Base-by-base conservation (phyloP, 2,329 filamentous ascomycete genomes). In the Microsporum audouinii region DNA sequence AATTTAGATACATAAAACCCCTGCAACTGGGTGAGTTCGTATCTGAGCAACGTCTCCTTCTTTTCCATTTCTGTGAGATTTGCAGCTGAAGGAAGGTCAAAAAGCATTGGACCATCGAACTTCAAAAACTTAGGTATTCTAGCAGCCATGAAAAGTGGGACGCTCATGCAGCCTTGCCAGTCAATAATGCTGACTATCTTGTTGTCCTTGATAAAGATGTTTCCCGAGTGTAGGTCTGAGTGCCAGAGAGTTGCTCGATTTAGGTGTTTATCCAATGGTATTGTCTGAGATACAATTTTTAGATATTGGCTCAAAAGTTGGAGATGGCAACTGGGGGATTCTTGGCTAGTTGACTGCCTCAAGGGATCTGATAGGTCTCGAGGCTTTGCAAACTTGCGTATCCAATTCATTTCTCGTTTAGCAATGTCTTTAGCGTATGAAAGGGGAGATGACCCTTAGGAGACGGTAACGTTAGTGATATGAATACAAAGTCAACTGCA, bases 1-100 rank as follows among this genome's bases (percentile, higher is more conserved):
- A 63, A 65, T 60, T 62, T 65, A 38, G 63, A 55, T 8, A 55
- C n/a, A 34, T 62, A 62, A 23, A 62, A 60, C 14, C 34, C 34
- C 12, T 66, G 63, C 31, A 66, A 60, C 60, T 66, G 63, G 56
- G 64, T 65, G 29, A 63, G 57, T 51, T 63, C 60, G 33, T 66
- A 63, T 56, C 63, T 64, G 57, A 43, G 62, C 45, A 64, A 38
- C 41, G 36, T 63, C 17, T 65, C 59, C 41, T 60, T 59, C 61
- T 65, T 66, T 60, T 66, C 63, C 57, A 63, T 27, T 43, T 57
- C 34, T 36, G 63, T 61, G 38, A 66, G 64, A 57, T 60, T 57
- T 49, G 60, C 33, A 23, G 62, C 61, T 57, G 58, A 47, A 5
- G 63, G 60, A 55, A 65, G 62, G 53, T 65, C 59, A 53, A 66